These are phyloP conservation scores for Tricladium varicosporioides DNA, from an alignment of 2,329 filamentous ascomycete genomes.

Conservation along the genomic window DNA sequence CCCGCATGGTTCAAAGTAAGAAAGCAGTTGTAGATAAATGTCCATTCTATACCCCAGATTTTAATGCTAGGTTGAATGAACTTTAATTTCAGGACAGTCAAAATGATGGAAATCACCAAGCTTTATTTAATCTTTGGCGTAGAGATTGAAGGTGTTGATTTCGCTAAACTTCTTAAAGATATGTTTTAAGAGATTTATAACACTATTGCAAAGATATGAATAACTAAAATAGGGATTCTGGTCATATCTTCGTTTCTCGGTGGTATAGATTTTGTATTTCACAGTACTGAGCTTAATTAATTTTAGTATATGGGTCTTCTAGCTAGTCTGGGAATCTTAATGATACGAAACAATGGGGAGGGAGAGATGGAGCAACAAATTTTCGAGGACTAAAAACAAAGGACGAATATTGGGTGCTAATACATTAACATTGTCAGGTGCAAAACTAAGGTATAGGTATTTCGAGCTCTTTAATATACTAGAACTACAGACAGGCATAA, in stretches of 20 bases:
- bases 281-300: conserved; percentile 49
- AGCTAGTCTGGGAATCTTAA: conserved; percentile 53
- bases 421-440: no score
- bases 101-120: conserved; percentile 33
- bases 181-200: conserved; percentile 36
- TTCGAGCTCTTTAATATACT: no score
- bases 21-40: no score
- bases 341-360: conserved; percentile 51
- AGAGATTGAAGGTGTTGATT: conserved; percentile 38
- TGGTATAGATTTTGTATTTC: conserved; percentile 55
- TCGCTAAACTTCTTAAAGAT: conserved; percentile 33
- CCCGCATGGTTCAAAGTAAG: no score
- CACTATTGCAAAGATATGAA: conserved; percentile 36
- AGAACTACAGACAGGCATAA: no score
- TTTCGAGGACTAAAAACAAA: no score
- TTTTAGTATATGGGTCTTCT: conserved; percentile 47
- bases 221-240: conserved; percentile 5
- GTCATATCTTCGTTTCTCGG: conserved; percentile 11
- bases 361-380: no score
- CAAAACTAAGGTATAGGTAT: no score
- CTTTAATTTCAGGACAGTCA: not conserved
- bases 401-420: no score
- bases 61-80: no score
- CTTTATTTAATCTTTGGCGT: conserved; percentile 39
- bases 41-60: no score